phyloP scores from a whole-genome alignment of 148 eudicot species.

The Rhododendron henanense region DNA sequence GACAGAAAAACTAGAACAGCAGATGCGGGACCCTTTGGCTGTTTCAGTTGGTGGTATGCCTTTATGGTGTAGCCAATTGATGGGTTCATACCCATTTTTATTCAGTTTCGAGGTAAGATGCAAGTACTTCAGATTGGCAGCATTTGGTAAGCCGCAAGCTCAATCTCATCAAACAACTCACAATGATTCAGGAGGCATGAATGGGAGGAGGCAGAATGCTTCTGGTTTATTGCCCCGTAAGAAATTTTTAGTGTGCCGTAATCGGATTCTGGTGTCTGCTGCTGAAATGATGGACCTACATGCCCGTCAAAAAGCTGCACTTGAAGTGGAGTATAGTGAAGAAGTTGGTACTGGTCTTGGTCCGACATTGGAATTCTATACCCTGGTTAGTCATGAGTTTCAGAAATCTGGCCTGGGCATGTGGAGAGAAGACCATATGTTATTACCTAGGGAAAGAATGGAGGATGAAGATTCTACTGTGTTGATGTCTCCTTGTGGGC shows the following conservation, averaged over 20 bases:
- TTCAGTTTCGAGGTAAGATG: conserved; percentile 81
- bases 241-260: conserved; percentile 62
- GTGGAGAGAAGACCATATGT: conserved; percentile 77
- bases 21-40: conserved; percentile 74
- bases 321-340: conserved; percentile 87
- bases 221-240: conserved; percentile 48
- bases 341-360: conserved; percentile 99
- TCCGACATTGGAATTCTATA: conserved; percentile 92
- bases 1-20: conserved; percentile 90
- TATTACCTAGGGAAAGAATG: conserved; percentile 23
- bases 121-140: conserved; percentile 72
- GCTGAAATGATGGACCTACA: conserved; percentile 75
- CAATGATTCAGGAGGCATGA: conserved; percentile 32
- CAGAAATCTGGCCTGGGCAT: conserved; percentile 70
- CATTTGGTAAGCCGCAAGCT: conserved; percentile 54
- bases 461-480: conserved; percentile 29
- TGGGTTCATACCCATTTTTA: conserved; percentile 68
- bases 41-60: conserved; percentile 79
- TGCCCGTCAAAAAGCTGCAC: conserved; percentile 55
- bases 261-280: conserved; percentile 69
- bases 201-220: conserved; percentile 46
- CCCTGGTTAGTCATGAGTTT: conserved; percentile 78
- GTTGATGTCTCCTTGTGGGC: conserved; percentile 46
- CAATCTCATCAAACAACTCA: conserved; percentile 34
- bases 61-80: conserved; percentile 77